Evolutionary conservation across 371 early-diverging fungal genomes (phyloP).

Genomic region (Mucor mucedo): DNA sequence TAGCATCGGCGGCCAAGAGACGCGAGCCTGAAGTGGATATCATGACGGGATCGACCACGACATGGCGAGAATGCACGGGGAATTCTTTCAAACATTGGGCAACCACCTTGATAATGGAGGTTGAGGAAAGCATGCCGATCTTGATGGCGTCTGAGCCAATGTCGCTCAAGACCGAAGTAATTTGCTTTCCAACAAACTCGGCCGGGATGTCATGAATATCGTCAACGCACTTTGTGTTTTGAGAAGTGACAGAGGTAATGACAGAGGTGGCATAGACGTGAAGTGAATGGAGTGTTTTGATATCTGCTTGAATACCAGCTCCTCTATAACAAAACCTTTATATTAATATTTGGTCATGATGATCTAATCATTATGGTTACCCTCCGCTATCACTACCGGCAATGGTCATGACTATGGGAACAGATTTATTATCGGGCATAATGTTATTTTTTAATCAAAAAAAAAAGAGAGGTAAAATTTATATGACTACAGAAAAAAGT

Average conservation of each 20-base stretch:
- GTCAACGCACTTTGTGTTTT: conserved; percentile 82
- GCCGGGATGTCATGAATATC: conserved; percentile 67
- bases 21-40: conserved; percentile 75
- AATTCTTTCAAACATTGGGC: conserved; percentile 48
- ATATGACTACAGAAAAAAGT: not conserved
- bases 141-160: conserved; percentile 82
- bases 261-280: conserved; percentile 78
- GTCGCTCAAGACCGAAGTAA: conserved; percentile 73
- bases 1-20: conserved; percentile 68
- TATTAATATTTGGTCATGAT: not conserved
- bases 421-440: conserved; percentile 12
- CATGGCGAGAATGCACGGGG: conserved; percentile 27
- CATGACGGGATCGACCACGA: conserved; percentile 91
- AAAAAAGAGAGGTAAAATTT: not conserved
- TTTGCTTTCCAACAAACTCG: conserved; percentile 73
- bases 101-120: conserved; percentile 65
- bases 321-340: conserved; percentile 45
- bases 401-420: conserved; percentile 56
- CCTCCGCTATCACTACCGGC: conserved; percentile 73
- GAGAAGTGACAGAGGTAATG: conserved; percentile 81
- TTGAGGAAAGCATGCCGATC: conserved; percentile 81
- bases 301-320: conserved; percentile 87
- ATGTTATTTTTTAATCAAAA: not conserved
- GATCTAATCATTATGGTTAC: conserved; percentile 25
- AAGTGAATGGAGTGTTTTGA: conserved; percentile 82